These are phyloP conservation scores for Exophiala sideris DNA, from an alignment of 2,329 filamentous ascomycete species.

Conservation along the genomic window DNA sequence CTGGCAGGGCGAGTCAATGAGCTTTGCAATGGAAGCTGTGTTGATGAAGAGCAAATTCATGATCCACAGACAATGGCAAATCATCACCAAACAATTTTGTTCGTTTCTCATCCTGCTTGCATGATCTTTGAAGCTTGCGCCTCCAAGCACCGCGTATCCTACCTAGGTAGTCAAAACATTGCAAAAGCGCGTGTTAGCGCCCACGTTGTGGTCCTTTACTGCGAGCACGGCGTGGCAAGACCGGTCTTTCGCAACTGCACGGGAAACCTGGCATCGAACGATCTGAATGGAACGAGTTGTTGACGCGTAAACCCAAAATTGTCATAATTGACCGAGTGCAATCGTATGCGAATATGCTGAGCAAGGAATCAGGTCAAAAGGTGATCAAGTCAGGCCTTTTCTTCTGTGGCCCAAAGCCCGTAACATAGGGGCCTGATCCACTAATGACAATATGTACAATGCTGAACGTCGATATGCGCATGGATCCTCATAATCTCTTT, in stretches of 20 bases:
- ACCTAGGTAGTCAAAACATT: neutral
- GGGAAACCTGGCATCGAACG: neutral
- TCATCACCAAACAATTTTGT: conserved; percentile 5
- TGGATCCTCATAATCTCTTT: conserved; percentile 25
- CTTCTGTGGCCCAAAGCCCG: neutral
- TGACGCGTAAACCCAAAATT: too few relatives aligned
- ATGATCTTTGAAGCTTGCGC: neutral
- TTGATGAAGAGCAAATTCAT: conserved; percentile 23
- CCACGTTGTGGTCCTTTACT: too few relatives aligned
- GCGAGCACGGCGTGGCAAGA: too few relatives aligned
- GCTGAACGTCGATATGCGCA: neutral
- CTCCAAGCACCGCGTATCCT: neutral
- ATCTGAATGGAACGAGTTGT: neutral
- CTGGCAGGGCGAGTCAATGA: conserved; percentile 30
- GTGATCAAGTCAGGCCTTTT: conserved; percentile 8
- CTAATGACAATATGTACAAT: conserved; percentile 22
- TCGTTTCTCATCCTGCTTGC: neutral
- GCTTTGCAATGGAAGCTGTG: conserved; percentile 23
- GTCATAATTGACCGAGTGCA: too few relatives aligned
- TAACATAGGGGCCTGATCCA: neutral
- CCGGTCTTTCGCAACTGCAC: too few relatives aligned
- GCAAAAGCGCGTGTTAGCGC: too few relatives aligned
- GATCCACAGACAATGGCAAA: conserved; percentile 23
- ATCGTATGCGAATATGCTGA: too few relatives aligned
- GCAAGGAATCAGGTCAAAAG: too few relatives aligned